Percentiles rank a stretch among this genome's conserved stretches.
phyloP scores from a whole-genome alignment of 139 green algal genomes.

The Nannochloris sp. region DNA sequence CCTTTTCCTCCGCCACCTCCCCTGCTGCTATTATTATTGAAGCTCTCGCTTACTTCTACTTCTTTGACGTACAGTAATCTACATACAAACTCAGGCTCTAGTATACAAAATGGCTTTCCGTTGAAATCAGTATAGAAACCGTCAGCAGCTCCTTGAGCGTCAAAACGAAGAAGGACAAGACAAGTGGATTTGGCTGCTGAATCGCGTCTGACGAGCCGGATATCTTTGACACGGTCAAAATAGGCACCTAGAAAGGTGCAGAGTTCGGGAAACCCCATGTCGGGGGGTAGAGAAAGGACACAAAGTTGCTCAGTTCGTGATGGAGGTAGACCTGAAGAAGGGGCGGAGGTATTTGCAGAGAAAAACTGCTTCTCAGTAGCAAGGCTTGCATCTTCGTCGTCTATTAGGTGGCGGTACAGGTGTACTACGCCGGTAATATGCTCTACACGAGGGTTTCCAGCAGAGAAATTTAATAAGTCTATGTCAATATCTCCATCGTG shows the following conservation, averaged over 20 bases:
- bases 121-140: slow-evolving; percentile 79
- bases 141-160: slow-evolving; percentile 48
- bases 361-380: no score
- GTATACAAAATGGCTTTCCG: slow-evolving; percentile 61
- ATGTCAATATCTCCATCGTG: not conserved
- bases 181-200: slow-evolving; percentile 36
- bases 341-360: no score
- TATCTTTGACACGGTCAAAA: slow-evolving; percentile 46
- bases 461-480: slow-evolving; percentile 44
- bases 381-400: not conserved
- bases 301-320: slow-evolving; percentile 46
- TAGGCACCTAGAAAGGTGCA: slow-evolving; percentile 79
- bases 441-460: slow-evolving; percentile 85
- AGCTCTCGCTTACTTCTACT: slow-evolving; percentile 20
- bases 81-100: slow-evolving; percentile 81
- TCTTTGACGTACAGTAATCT: slow-evolving; percentile 45
- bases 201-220: slow-evolving; percentile 75
- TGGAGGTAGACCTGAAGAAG: slow-evolving; percentile 8
- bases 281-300: slow-evolving; percentile 73
- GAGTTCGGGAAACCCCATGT: slow-evolving; percentile 87
- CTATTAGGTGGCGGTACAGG: slow-evolving; percentile 57
- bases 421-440: slow-evolving; percentile 79
- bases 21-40: not conserved
- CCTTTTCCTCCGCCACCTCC: no score
- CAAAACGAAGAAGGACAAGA: slow-evolving; percentile 85